Evolutionary conservation across 129 eudicot genomes (phyloP).

Genomic region (Dittrichia graveolens): DNA sequence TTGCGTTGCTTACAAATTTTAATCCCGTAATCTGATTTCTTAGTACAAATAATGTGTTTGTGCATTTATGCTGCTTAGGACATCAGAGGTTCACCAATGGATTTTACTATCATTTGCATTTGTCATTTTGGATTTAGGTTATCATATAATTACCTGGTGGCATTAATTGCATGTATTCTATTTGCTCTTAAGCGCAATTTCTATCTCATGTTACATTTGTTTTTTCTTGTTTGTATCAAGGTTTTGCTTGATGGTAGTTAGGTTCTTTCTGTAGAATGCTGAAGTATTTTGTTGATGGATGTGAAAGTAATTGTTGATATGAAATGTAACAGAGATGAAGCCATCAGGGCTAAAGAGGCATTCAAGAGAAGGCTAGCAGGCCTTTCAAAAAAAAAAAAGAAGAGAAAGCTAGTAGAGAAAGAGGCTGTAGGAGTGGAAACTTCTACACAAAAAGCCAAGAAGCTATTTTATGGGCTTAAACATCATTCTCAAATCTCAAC

Average conservation of each 20-base stretch:
- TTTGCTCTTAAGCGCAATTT: neutral
- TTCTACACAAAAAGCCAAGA: too few species aligned
- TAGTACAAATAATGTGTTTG: neutral
- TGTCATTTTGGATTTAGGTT: neutral
- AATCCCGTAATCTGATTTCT: neutral
- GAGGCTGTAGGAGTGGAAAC: too few species aligned
- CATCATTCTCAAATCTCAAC: too few species aligned
- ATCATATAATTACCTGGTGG: neutral
- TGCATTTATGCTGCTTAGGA: neutral
- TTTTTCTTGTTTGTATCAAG: constrained; percentile 2
- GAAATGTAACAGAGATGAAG: constrained; percentile 56
- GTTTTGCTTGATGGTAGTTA: constrained; percentile 13
- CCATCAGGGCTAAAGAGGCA: constrained; percentile 36
- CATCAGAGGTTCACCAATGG: neutral
- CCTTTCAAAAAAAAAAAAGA: too few species aligned
- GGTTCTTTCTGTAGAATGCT: neutral
- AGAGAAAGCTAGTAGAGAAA: too few species aligned
- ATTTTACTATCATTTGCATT: neutral
- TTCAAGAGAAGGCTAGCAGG: constrained; percentile 37
- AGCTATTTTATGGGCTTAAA: too few species aligned
- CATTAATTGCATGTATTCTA: neutral
- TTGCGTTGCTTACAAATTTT: neutral
- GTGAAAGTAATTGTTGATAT: constrained; percentile 19
- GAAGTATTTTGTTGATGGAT: neutral
- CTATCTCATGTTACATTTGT: neutral